Base-by-base conservation (phyloP, 768 basidiomycete genomes). In the Rhizopogon vinicolor region DNA sequence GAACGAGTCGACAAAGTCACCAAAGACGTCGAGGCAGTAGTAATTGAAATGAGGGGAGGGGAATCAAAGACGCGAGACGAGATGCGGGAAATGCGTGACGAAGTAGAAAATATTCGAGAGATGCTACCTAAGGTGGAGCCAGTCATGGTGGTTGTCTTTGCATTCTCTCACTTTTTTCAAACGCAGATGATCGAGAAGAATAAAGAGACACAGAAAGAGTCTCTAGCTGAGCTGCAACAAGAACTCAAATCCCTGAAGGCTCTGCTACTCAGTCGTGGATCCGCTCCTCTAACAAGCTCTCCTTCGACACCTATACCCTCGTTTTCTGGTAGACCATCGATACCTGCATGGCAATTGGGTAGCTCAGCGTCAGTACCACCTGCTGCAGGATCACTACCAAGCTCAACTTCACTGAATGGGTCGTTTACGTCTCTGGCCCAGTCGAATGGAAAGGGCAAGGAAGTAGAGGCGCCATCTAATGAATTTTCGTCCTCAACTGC, bases 161-260 rank as follows among this genome's bases (percentile, higher is more conserved):
- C 57, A 31, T 57, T 35, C 40, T n/a, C 41, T 56, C 25, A 51
- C 33, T 55, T 45, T 35, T 55, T 45, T 35, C 25, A 33, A 33
- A 25, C 40, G 52, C 59, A 98, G 95, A 91, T 98, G 90, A 87
- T 97, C 52, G 92, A 97, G 54, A 94, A 91, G 74, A 91, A 88
- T 67, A 91, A 93, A 67, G 87, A 92, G 53, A 79, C 82, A 13
- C 93, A 97, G 70, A 80, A 83, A 19, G 84, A 88, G 57, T 91
- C 93, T 1, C 77, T 98, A 13, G 73, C 79, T 52, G 96, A 98
- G 62, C 78, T 98, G 12, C 94, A 97, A 63, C 86, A 93, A 61
- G 96, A 98, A 66, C 80, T 98, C 63, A 93, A 94, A 65, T 98
- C 95, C 0, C 76, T 98, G 58, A 98, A 98, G 69, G 85, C 94